These are phyloP conservation scores for Fremontodendron californicum DNA, from an alignment of 345 rosid genomes.

Conservation along the genomic window DNA sequence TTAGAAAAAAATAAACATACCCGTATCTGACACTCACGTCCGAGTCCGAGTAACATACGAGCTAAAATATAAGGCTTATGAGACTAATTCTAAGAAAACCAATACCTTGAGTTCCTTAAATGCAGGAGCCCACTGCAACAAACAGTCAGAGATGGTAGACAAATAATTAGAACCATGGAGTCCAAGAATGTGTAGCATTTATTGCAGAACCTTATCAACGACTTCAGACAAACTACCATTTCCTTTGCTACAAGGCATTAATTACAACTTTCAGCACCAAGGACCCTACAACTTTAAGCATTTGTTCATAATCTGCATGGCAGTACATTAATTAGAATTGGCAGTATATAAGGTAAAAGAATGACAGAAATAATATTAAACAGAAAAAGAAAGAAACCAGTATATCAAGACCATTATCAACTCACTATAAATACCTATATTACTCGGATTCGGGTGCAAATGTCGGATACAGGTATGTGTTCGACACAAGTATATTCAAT, in stretches of 20 bases:
- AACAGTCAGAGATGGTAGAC: slow-evolving; percentile 33
- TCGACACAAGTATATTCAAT: too few relatives aligned
- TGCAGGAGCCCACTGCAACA: slow-evolving; percentile 65
- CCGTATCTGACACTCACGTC: too few relatives aligned
- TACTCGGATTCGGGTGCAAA: too few relatives aligned
- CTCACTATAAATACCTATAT: too few relatives aligned
- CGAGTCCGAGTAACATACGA: too few relatives aligned
- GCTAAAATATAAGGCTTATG: neutral
- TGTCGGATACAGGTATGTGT: too few relatives aligned
- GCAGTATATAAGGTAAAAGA: neutral
- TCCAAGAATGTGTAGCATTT: slow-evolving; percentile 58
- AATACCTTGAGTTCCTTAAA: slow-evolving; percentile 64
- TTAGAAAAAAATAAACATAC: too few relatives aligned
- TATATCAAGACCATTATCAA: slow-evolving; percentile 4
- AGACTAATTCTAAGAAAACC: slow-evolving; percentile 7
- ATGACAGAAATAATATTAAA: neutral
- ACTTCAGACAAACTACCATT: slow-evolving; percentile 40
- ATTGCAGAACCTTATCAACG: slow-evolving; percentile 57
- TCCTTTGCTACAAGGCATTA: slow-evolving; percentile 33
- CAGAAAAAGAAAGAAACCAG: slow-evolving; percentile 17
- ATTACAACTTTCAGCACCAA: slow-evolving; percentile 42
- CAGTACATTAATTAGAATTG: slow-evolving; percentile 7
- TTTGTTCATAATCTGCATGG: slow-evolving; percentile 52
- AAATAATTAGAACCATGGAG: slow-evolving; percentile 34
- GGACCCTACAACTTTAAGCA: slow-evolving; percentile 44